These are phyloP conservation scores for Fusarium armeniacum DNA, from an alignment of 2,329 filamentous ascomycete genomes.

Conservation along the genomic window DNA sequence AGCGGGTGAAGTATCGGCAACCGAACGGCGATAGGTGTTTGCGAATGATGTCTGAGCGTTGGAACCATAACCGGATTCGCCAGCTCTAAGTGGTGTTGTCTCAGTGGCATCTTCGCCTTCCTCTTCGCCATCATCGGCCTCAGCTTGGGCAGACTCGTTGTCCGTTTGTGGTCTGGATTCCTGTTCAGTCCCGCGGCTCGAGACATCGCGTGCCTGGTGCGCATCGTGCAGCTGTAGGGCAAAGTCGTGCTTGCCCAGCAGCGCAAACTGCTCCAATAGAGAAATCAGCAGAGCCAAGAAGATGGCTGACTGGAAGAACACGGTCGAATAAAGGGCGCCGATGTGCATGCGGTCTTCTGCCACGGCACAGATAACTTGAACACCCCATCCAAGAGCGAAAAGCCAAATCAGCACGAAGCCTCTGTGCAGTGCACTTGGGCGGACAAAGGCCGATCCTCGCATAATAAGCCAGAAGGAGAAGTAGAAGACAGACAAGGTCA, in stretches of 20 bases:
- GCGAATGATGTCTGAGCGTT: constrained; percentile 66
- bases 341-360: constrained; percentile 81
- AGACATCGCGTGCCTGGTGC: constrained; percentile 60
- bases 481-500: constrained; percentile 86
- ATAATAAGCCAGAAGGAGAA: constrained; percentile 86
- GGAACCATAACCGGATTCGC: constrained; percentile 53
- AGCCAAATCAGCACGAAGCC: constrained; percentile 88
- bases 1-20: constrained; percentile 51
- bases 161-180: constrained; percentile 25
- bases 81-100: constrained; percentile 66
- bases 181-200: constrained; percentile 45
- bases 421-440: constrained; percentile 88
- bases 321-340: constrained; percentile 82
- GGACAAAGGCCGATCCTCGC: constrained; percentile 80
- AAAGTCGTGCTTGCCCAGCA: constrained; percentile 79
- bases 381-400: constrained; percentile 79
- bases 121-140: constrained; percentile 30
- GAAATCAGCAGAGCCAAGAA: constrained; percentile 82
- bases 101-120: constrained; percentile 61
- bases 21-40: constrained; percentile 67
- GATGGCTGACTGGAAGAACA: constrained; percentile 82
- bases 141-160: constrained; percentile 44
- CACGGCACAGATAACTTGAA: constrained; percentile 80
- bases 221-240: constrained; percentile 69
- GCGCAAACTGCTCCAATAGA: constrained; percentile 82